These are phyloP conservation scores for Prunus dulcis DNA, from an alignment of 306 rosid species.

Conservation along the genomic window DNA sequence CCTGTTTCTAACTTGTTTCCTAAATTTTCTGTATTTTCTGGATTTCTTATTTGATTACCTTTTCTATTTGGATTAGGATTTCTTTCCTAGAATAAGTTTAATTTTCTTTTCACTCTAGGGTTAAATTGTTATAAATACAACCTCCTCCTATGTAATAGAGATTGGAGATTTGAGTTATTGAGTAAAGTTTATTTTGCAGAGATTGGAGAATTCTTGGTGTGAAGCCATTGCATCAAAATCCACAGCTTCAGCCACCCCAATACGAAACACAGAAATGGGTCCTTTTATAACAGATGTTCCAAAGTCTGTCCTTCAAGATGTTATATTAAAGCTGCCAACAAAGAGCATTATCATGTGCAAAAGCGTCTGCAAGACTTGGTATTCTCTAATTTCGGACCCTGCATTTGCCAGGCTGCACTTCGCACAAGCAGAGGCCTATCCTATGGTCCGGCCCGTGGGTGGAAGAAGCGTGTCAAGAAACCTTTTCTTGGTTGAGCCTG, in stretches of 20 bases:
- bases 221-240: neutral
- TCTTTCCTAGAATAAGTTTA: no score
- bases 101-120: no score
- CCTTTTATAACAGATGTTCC: slow-evolving; percentile 22
- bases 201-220: no score
- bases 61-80: no score
- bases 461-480: neutral
- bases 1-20: no score
- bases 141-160: no score
- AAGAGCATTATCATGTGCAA: slow-evolving; percentile 27
- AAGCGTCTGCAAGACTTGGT: slow-evolving; percentile 27
- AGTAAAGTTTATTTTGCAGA: no score
- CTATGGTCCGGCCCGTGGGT: slow-evolving; percentile 2
- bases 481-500: slow-evolving; percentile 21
- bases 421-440: neutral
- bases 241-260: neutral
- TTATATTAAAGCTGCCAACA: slow-evolving; percentile 18
- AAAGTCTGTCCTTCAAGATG: neutral
- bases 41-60: no score
- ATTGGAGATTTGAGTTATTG: no score
- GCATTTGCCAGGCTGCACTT: slow-evolving; percentile 22
- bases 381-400: slow-evolving; percentile 19
- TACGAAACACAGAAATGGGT: neutral
- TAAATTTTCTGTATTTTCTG: no score
- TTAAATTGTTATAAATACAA: no score